Evolutionary conservation across 2,329 filamentous ascomycete species (phyloP).

Genomic region (Ceratocystis colombiana): DNA sequence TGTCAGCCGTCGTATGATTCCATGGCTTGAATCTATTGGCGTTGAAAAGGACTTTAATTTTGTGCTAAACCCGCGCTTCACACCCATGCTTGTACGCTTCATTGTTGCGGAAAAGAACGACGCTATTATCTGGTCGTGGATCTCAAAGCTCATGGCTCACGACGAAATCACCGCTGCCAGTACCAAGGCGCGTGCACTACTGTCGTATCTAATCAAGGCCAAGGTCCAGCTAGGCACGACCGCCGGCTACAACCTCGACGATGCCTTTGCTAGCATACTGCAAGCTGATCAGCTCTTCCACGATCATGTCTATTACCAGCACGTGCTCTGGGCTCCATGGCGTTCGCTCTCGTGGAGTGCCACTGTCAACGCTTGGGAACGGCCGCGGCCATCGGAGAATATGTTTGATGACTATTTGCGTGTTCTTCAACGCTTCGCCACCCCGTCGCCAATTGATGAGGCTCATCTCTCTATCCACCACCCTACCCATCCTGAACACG

Average conservation of each 20-base stretch:
- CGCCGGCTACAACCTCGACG: conserved; percentile 37
- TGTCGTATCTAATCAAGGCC: conserved; percentile 38
- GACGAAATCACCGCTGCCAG: conserved; percentile 27
- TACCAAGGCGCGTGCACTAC: conserved; percentile 30
- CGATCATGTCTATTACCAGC: conserved; percentile 31
- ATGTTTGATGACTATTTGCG: conserved; percentile 46
- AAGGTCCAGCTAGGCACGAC: conserved; percentile 30
- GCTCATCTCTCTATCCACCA: conserved; percentile 49
- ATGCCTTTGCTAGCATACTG: conserved; percentile 41
- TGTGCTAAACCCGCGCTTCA: conserved; percentile 34
- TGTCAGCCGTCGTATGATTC: conserved; percentile 41
- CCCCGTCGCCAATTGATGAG: conserved; percentile 36
- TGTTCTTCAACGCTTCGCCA: conserved; percentile 36
- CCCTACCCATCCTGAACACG: conserved; percentile 41
- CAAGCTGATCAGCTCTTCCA: conserved; percentile 39
- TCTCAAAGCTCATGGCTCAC: conserved; percentile 36
- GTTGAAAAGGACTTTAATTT: conserved; percentile 40
- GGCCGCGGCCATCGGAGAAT: conserved; percentile 37
- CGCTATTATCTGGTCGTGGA: conserved; percentile 44
- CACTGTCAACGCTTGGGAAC: conserved; percentile 42
- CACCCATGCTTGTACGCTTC: conserved; percentile 39
- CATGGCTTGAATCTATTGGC: conserved; percentile 46
- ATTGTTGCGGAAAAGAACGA: conserved; percentile 45
- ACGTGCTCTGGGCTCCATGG: conserved; percentile 39
- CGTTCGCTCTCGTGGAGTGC: conserved; percentile 42